Percentiles rank a stretch among this genome's conserved stretches.
These are phyloP conservation scores for Penicillium sp. DNA, from an alignment of 2,329 filamentous ascomycete genomes.

Conservation along the genomic window DNA sequence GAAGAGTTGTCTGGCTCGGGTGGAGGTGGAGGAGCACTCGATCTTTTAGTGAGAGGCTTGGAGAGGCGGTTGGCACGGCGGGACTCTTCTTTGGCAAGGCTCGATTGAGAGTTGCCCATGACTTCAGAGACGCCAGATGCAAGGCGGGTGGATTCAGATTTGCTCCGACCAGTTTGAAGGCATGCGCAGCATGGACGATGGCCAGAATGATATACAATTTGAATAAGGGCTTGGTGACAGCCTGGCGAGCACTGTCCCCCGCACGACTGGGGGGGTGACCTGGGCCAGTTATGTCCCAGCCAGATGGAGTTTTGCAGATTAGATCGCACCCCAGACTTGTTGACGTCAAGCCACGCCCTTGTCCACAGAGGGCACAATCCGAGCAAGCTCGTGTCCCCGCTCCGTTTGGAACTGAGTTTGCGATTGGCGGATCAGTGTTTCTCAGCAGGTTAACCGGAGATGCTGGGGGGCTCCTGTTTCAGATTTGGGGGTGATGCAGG, in stretches of 20 bases:
- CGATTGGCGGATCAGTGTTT: slow-evolving; percentile 24
- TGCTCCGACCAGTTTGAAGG: slow-evolving; percentile 9
- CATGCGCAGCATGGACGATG: slow-evolving; percentile 1
- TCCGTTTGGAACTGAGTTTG: slow-evolving; percentile 19
- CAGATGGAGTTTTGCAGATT: slow-evolving; percentile 13
- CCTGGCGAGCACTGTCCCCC: slow-evolving; percentile 7
- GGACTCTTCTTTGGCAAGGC: slow-evolving; percentile 32
- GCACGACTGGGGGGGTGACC: slow-evolving; percentile 7
- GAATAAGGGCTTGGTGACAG: slow-evolving; percentile 4
- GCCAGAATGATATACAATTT: slow-evolving; percentile 12
- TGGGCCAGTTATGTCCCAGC: slow-evolving; percentile 3
- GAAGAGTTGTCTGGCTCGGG: slow-evolving; percentile 9
- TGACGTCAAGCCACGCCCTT: slow-evolving; percentile 28
- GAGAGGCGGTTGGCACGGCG: slow-evolving; percentile 39
- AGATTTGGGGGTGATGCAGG: slow-evolving; percentile 22
- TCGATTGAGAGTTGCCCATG: slow-evolving; percentile 42
- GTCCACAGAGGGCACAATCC: slow-evolving; percentile 21
- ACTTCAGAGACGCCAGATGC: slow-evolving; percentile 13
- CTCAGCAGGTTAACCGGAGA: slow-evolving; percentile 18
- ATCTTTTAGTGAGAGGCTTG: slow-evolving; percentile 35
- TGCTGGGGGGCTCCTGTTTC: slow-evolving; percentile 24
- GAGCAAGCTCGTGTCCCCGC: slow-evolving; percentile 21
- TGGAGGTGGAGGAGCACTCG: slow-evolving; percentile 17
- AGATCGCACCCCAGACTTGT: slow-evolving; percentile 20
- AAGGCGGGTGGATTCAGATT: slow-evolving; percentile 13